Evolutionary conservation across 805 yeast genomes (phyloP).

Genomic region (Nakazawaea populi): DNA sequence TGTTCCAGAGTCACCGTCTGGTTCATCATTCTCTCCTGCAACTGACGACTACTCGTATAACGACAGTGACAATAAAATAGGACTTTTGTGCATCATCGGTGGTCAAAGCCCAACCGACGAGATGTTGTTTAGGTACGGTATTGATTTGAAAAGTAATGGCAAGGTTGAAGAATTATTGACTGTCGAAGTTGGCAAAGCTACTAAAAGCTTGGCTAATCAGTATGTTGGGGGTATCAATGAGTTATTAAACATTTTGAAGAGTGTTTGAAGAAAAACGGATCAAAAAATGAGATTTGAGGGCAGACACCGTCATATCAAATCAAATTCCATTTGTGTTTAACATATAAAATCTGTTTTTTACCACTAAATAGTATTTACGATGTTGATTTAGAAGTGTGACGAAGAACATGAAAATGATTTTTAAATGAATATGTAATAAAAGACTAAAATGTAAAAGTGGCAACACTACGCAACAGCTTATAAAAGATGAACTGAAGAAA

Average conservation of each 20-base stretch:
- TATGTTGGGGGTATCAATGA: slow-evolving; percentile 69
- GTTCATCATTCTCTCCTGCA: slow-evolving; percentile 11
- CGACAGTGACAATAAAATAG: slow-evolving; percentile 18
- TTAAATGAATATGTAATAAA: background rate
- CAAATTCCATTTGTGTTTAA: too few relatives aligned
- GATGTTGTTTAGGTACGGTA: slow-evolving; percentile 51
- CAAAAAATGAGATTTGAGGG: too few relatives aligned
- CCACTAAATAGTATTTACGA: too few relatives aligned
- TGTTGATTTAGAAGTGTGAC: too few relatives aligned
- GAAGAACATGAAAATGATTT: background rate
- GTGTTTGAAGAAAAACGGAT: slow-evolving; percentile 1
- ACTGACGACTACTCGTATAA: slow-evolving; percentile 9
- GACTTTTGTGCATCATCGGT: slow-evolving; percentile 54
- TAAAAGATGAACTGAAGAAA: too few relatives aligned
- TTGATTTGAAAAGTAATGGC: slow-evolving; percentile 30
- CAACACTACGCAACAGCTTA: too few relatives aligned
- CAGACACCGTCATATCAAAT: too few relatives aligned
- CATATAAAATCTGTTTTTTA: too few relatives aligned
- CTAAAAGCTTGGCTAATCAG: slow-evolving; percentile 53
- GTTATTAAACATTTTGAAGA: slow-evolving; percentile 44
- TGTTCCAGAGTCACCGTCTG: slow-evolving; percentile 18
- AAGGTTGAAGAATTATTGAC: slow-evolving; percentile 45
- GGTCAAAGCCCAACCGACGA: slow-evolving; percentile 68
- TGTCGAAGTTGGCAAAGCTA: slow-evolving; percentile 50
- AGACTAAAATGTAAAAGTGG: too few relatives aligned